These are phyloP conservation scores for Candida sakaeoensis DNA, from an alignment of 805 yeast species.

Conservation along the genomic window DNA sequence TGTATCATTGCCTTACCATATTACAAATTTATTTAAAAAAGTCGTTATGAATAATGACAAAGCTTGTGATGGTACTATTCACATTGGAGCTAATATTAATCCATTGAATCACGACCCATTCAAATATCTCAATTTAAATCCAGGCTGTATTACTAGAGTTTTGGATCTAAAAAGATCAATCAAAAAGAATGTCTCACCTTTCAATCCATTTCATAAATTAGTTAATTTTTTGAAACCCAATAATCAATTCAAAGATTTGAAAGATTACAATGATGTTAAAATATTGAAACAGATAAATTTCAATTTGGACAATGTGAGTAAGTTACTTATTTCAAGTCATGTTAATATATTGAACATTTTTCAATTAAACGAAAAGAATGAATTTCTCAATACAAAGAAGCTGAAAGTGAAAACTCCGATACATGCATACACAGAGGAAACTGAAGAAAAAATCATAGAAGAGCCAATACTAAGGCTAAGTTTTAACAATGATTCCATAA, in stretches of 20 bases:
- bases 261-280: neutral
- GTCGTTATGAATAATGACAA: constrained; percentile 34
- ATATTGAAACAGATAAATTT: neutral
- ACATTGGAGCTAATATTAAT: constrained; percentile 51
- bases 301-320: constrained; percentile 15
- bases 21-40: constrained; percentile 38
- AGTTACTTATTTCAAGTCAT: constrained; percentile 43
- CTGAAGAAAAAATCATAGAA: constrained; percentile 29
- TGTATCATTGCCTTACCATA: constrained; percentile 49
- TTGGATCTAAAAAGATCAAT: constrained; percentile 12
- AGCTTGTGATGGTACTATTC: constrained; percentile 40
- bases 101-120: constrained; percentile 53
- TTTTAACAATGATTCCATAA: constrained; percentile 28
- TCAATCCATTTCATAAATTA: constrained; percentile 29
- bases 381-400: constrained; percentile 20
- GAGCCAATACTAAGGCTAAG: constrained; percentile 43
- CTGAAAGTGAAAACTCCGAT: constrained; percentile 4
- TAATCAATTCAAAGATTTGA: constrained; percentile 4
- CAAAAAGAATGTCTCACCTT: constrained; percentile 6
- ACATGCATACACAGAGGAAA: constrained; percentile 1
- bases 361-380: constrained; percentile 26
- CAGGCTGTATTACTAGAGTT: constrained; percentile 44
- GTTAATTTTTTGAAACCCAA: constrained; percentile 14
- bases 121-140: constrained; percentile 48
- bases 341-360: constrained; percentile 49